Base-by-base conservation (phyloP, 2,329 filamentous ascomycete genomes). In the Cryphonectria carpinicola region DNA sequence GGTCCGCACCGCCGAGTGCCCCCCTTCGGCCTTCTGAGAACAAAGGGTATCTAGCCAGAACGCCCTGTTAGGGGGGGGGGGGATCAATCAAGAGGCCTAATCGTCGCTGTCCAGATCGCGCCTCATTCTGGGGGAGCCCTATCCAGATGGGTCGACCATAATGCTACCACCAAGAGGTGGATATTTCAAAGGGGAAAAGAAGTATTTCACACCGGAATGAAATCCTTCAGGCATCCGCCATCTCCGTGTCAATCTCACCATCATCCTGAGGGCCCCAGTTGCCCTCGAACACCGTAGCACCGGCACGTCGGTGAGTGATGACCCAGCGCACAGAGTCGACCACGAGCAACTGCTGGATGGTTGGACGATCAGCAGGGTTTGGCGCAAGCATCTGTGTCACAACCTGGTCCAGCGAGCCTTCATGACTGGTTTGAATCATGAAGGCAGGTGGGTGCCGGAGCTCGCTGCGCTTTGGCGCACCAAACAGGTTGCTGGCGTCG, bases 251-350 rank as follows among this genome's bases (percentile, higher is more conserved):
- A 52, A 79, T 73, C 37, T 78, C 79, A 28, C 83, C 78, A 65
- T 85, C 80, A 67, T 87, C 85, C n/a, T 84, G 90, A 43, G 95
- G 95, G 4, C 96, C 96, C 92, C 95, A 99, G 79, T 93, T 96
- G 73, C 96, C 96, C 82, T 99, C 96, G 76, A 93, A 99, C 67
- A 99, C 90, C 0, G 94, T 98, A n/a, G 96, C 96, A 61, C 94
- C 93, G 14, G 94, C 93, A 69, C 92, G 90, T 69, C 94, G 90
- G 73, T 94, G 90, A 66, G 85, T 83, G 68, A 90, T 88, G 43
- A 97, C 92, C 93, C 96, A 99, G 72, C 87, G 87, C 67, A 97
- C 87, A 35, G 94, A 93, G 65, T 90, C 89, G 1, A 90, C 87
- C 62, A 87, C 82, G 63, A 97, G 87, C 14, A 99, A 82, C 73